A percentile compares a stretch with the other conserved stretches of the same genome.
These are phyloP conservation scores for Blepharisma japonicum DNA, from an alignment of 73 alveolate species.

Conservation along the genomic window DNA sequence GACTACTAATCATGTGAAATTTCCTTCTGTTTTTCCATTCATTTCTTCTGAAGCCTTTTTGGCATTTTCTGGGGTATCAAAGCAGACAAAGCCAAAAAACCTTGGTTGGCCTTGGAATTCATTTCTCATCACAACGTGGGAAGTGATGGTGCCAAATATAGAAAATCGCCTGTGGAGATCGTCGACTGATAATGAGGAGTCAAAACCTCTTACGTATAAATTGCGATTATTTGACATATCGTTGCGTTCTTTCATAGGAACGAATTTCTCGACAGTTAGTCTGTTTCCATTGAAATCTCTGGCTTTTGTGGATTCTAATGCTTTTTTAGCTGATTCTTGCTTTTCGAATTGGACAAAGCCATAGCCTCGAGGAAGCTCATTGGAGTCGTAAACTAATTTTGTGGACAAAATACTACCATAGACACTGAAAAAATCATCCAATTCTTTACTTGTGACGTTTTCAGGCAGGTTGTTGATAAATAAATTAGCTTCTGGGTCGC, in stretches of 20 bases:
- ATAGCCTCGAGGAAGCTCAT: too few species aligned
- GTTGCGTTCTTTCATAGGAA: not conserved
- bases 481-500: too few species aligned
- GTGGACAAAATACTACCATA: too few species aligned
- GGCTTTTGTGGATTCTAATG: not conserved
- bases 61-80: not conserved
- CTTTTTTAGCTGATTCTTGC: not conserved
- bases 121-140: not conserved
- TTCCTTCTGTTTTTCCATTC: not conserved
- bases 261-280: not conserved
- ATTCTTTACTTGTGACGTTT: too few species aligned
- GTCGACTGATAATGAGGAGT: not conserved
- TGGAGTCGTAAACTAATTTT: too few species aligned
- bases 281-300: not conserved
- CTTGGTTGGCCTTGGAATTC: not conserved
- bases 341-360: slow-evolving; percentile 11
- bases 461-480: too few species aligned
- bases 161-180: not conserved
- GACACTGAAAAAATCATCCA: too few species aligned
- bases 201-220: not conserved
- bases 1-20: not conserved
- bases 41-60: slow-evolving; percentile 3
- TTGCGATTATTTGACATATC: not conserved
- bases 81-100: slow-evolving; percentile 22
- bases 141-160: not conserved